Percentiles rank a stretch among this genome's conserved stretches.
Evolutionary conservation across 257 asterid species (phyloP).

Genomic region (Plantago major): DNA sequence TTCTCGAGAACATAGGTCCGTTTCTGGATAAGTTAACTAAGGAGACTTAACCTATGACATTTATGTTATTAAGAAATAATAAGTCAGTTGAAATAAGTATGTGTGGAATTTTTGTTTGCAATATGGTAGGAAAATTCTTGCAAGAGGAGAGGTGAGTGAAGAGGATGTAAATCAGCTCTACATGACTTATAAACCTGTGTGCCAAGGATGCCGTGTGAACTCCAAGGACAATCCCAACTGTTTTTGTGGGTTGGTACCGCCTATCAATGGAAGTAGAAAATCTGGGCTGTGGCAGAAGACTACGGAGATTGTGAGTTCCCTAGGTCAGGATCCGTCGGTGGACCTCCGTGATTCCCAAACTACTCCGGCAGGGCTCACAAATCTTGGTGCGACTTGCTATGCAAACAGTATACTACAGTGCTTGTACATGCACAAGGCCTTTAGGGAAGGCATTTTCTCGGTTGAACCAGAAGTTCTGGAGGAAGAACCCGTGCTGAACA

Average conservation of each 20-base stretch:
- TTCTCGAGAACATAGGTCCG: too few species aligned
- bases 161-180: slow-evolving; percentile 77
- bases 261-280: slow-evolving; percentile 77
- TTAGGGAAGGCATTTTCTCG: slow-evolving; percentile 84
- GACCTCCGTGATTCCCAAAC: slow-evolving; percentile 69
- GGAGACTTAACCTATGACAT: too few species aligned
- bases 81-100: slow-evolving; percentile 5
- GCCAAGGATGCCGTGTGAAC: slow-evolving; percentile 94
- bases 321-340: slow-evolving; percentile 76
- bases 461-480: slow-evolving; percentile 72
- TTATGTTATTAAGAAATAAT: background rate
- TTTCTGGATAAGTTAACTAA: too few species aligned
- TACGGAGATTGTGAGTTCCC: slow-evolving; percentile 67
- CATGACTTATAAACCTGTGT: slow-evolving; percentile 77
- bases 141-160: slow-evolving; percentile 51
- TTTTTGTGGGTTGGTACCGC: slow-evolving; percentile 90
- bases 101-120: slow-evolving; percentile 13
- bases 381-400: slow-evolving; percentile 98
- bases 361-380: slow-evolving; percentile 95
- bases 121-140: slow-evolving; percentile 60
- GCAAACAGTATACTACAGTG: slow-evolving; percentile 97
- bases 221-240: slow-evolving; percentile 97
- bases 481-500: slow-evolving; percentile 71
- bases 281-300: slow-evolving; percentile 93
- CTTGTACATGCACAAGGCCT: slow-evolving; percentile 80